Conservation (phyloP, 106 monocot genomes). For the Allium fistulosum region DNA sequence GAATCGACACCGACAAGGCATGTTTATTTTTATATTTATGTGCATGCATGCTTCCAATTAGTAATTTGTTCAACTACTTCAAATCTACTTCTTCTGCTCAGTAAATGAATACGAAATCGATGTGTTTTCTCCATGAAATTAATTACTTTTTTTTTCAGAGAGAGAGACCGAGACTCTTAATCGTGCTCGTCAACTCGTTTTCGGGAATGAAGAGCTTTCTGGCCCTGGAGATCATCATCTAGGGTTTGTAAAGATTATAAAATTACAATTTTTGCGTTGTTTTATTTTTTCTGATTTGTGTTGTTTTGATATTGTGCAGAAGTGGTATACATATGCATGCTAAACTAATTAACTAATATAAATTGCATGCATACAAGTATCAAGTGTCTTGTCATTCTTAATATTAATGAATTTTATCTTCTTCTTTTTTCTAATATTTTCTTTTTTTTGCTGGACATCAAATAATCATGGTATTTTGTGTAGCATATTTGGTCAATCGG, state of each 20-base stretch:
- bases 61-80: background rate
- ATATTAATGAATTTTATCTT: too few relatives aligned
- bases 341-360: too few relatives aligned
- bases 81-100: background rate
- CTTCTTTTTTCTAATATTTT: too few relatives aligned
- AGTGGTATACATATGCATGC: background rate
- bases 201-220: slow-evolving; percentile 59
- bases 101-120: too few relatives aligned
- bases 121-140: background rate
- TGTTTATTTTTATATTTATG: slow-evolving; percentile 5
- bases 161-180: slow-evolving; percentile 98
- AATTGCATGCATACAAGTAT: background rate
- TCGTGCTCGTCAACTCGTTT: slow-evolving; percentile 88
- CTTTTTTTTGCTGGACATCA: too few relatives aligned
- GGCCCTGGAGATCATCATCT: slow-evolving; percentile 40
- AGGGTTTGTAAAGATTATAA: slow-evolving; percentile 35
- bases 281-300: background rate
- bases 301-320: background rate
- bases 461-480: too few relatives aligned
- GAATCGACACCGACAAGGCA: slow-evolving; percentile 97
- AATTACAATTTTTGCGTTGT: background rate
- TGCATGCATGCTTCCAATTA: too few relatives aligned
- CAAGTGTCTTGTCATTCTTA: too few relatives aligned
- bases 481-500: too few relatives aligned
- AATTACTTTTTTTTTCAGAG: slow-evolving; percentile 31